Percentiles rank a stretch among this genome's conserved stretches.
phyloP scores from a whole-genome alignment of 1,284 basidiomycete species.

The Moesziomyces sp. region DNA sequence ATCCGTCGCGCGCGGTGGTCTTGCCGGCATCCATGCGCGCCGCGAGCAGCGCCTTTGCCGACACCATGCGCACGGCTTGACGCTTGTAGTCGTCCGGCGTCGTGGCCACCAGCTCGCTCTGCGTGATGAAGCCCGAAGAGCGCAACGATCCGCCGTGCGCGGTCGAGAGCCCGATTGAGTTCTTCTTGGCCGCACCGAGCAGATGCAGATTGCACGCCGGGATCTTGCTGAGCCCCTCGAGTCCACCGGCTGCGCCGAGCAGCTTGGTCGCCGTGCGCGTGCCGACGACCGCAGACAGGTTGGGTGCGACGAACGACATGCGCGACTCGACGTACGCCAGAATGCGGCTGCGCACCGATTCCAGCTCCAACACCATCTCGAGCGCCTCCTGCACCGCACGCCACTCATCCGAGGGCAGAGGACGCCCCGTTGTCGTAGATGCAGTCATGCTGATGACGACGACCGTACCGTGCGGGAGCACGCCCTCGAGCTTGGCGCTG shows the following conservation, averaged over 20 bases:
- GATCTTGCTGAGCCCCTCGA: slow-evolving; percentile 90
- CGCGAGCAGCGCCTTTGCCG: slow-evolving; percentile 89
- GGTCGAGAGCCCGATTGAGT: slow-evolving; percentile 82
- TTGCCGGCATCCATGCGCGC: slow-evolving; percentile 91
- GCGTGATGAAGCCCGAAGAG: slow-evolving; percentile 97
- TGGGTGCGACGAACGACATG: slow-evolving; percentile 97
- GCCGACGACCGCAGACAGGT: slow-evolving; percentile 96
- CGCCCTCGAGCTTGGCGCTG: slow-evolving; percentile 80
- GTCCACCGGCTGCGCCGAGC: slow-evolving; percentile 93
- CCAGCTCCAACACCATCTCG: slow-evolving; percentile 85
- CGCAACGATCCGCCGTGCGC: slow-evolving; percentile 73
- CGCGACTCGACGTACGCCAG: slow-evolving; percentile 98
- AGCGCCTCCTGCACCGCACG: slow-evolving; percentile 83
- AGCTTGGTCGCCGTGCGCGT: slow-evolving; percentile 97
- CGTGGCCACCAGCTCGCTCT: slow-evolving; percentile 84
- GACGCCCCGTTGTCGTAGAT: slow-evolving; percentile 80
- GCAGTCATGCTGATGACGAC: slow-evolving; percentile 97
- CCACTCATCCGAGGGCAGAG: slow-evolving; percentile 80
- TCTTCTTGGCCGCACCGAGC: slow-evolving; percentile 91
- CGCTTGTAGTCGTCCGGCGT: slow-evolving; percentile 91
- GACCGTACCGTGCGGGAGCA: slow-evolving; percentile 89
- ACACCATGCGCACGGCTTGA: slow-evolving; percentile 90
- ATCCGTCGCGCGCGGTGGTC: slow-evolving; percentile 77
- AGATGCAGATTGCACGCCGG: slow-evolving; percentile 95
- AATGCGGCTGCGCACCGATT: slow-evolving; percentile 86